These are phyloP conservation scores for Paraurostyla sp. DNA, from an alignment of 73 alveolate species.

Conservation along the genomic window DNA sequence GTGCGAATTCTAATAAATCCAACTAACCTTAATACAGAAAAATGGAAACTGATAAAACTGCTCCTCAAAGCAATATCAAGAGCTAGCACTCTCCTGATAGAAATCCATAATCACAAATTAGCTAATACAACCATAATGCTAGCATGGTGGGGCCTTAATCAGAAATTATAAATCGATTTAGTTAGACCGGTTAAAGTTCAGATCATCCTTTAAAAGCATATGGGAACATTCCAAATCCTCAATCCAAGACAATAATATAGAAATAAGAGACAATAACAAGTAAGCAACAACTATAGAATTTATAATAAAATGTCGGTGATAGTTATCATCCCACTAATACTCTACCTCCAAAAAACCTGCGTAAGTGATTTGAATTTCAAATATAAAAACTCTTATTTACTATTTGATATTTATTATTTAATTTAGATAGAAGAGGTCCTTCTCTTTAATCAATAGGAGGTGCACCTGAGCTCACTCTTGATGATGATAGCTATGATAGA, in stretches of 20 bases:
- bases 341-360: neutral
- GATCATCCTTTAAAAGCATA: neutral
- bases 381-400: neutral
- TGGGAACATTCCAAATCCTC: neutral
- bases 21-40: neutral
- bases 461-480: constrained; percentile 15
- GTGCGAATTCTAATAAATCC: neutral
- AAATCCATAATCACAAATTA: constrained; percentile 1
- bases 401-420: neutral
- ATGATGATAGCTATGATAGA: constrained; percentile 23
- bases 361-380: neutral
- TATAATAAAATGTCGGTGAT: too few relatives aligned
- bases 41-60: constrained; percentile 32
- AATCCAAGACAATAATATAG: neutral
- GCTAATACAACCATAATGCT: constrained; percentile 14
- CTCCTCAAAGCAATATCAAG: constrained; percentile 8
- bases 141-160: constrained; percentile 16
- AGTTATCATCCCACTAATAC: too few relatives aligned
- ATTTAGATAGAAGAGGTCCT: constrained; percentile 45
- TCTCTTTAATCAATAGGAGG: neutral
- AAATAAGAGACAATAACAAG: too few relatives aligned
- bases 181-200: neutral
- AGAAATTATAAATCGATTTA: neutral
- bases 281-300: too few relatives aligned
- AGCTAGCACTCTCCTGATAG: neutral